phyloP scores from a whole-genome alignment of 345 rosid genomes.

The Camelina sativa region DNA sequence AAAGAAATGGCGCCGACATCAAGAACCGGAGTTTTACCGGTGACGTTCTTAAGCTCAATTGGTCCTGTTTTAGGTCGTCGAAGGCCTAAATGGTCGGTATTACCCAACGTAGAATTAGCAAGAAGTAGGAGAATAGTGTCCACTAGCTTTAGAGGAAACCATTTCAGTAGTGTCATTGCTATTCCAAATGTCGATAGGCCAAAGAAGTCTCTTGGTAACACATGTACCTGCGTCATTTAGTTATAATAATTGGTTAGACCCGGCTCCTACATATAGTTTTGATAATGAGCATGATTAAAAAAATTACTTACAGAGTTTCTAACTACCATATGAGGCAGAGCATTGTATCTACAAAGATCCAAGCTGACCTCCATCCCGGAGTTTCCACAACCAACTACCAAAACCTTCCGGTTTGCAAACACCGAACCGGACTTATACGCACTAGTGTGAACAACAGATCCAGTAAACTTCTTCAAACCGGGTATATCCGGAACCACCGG shows the following conservation, averaged over 20 bases:
- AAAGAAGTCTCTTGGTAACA: constrained; percentile 82
- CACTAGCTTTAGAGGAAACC: constrained; percentile 74
- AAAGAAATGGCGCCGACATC: constrained; percentile 81
- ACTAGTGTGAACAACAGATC: constrained; percentile 64
- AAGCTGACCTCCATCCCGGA: constrained; percentile 95
- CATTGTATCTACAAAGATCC: constrained; percentile 70
- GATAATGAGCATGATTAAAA: neutral
- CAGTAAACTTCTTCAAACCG: constrained; percentile 58
- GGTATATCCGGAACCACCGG: constrained; percentile 65
- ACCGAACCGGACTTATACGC: constrained; percentile 67
- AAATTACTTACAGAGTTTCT: constrained; percentile 57
- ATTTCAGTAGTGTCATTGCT: constrained; percentile 78
- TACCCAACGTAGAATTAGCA: constrained; percentile 60
- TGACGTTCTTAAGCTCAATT: constrained; percentile 75
- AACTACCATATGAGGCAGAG: constrained; percentile 67
- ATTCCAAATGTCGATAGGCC: constrained; percentile 84
- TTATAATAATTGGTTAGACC: neutral
- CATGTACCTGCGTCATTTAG: constrained; percentile 68
- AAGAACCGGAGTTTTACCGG: constrained; percentile 93
- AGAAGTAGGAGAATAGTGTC: constrained; percentile 61
- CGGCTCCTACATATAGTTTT: neutral
- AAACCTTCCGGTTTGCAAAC: constrained; percentile 56
- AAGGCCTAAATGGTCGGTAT: constrained; percentile 76
- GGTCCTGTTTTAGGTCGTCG: constrained; percentile 92
- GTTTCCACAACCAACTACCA: constrained; percentile 87